Base-by-base conservation (phyloP, 148 eudicot genomes). In the Rhododendron ferrugineum region DNA sequence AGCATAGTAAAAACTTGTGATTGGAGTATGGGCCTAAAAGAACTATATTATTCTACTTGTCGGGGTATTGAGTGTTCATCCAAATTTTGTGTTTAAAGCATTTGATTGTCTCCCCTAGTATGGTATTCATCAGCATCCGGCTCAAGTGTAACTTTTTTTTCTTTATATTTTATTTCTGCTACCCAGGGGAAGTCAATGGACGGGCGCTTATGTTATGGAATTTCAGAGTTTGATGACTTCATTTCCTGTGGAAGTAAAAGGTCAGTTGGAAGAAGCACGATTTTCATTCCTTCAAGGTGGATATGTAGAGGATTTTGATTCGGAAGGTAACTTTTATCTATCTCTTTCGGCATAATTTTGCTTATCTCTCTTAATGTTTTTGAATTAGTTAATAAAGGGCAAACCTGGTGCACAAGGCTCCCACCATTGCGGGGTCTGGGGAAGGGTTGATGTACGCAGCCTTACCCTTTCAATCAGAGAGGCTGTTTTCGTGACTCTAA, bases 281-380 rank as follows among this genome's bases (percentile, higher is more conserved):
- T 96, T 89, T 91, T 96, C 99, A 37, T 93, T 96, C 87, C 85
- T 96, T 86, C 90, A 88, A 83, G 99, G 99, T 82, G 96, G 98
- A 86, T 96, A 96, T 85, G 95, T 94, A 4, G 95, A 93, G 87
- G 95, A 94, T 83, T 50, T 82, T 77, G 90, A 90, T 60, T 54
- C 52, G 26, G 88, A 90, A 88, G 95, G 97, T 94, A 88, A 52
- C 75, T 86, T 86, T 26, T 20, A 30, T 85, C 46, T 52, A 1
- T 10, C 23, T 75, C 30, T 32, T 22, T 78, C 64, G 28, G 26
- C 70, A 26, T 47, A 16, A 15, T 73, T 30, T 28, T 60, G 26
- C 36, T 66, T 66, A 0, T 66, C 23, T 66, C 26, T 60, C 66
- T 60, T 6, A 60, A 8, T 22, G 73, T 26, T 66, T 66, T 46